These are phyloP conservation scores for Talaromyces piceae DNA, from an alignment of 2,329 filamentous ascomycete genomes.

Conservation along the genomic window DNA sequence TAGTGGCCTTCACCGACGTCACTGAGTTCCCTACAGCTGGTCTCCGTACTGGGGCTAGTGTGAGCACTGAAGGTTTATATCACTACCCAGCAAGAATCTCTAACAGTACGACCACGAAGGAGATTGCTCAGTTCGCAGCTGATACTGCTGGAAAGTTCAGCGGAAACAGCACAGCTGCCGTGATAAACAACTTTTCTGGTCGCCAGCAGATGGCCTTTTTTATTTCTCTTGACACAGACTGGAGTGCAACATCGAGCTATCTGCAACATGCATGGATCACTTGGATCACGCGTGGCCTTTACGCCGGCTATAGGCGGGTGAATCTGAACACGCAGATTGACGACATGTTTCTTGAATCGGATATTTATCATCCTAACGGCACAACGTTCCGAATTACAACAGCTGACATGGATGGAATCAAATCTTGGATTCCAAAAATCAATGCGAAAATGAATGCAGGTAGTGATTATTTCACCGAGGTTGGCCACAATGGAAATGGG, in stretches of 20 bases:
- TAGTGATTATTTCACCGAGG: constrained; percentile 46
- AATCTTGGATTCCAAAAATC: constrained; percentile 35
- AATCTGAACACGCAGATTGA: constrained; percentile 54
- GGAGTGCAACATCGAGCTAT: constrained; percentile 49
- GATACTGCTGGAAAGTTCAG: constrained; percentile 29
- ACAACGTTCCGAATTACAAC: constrained; percentile 44
- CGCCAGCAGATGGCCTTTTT: constrained; percentile 59
- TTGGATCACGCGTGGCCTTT: constrained; percentile 53
- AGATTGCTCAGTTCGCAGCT: constrained; percentile 48
- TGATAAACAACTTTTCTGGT: constrained; percentile 52
- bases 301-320: constrained; percentile 49
- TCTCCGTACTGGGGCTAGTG: constrained; percentile 42
- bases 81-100: constrained; percentile 53
- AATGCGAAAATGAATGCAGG: constrained; percentile 44
- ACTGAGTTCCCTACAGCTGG: constrained; percentile 49
- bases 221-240: constrained; percentile 46
- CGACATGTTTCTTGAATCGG: constrained; percentile 52
- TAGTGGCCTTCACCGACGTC: constrained; percentile 48
- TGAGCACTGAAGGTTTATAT: constrained; percentile 47
- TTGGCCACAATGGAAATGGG: constrained; percentile 51
- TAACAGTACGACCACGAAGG: constrained; percentile 46
- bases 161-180: constrained; percentile 44
- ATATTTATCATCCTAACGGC: constrained; percentile 43
- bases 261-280: constrained; percentile 57
- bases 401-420: constrained; percentile 42